Percentiles rank a stretch among this genome's conserved stretches.
phyloP scores from a whole-genome alignment of 2,329 filamentous ascomycete species.

The Aureobasidium sp. region DNA sequence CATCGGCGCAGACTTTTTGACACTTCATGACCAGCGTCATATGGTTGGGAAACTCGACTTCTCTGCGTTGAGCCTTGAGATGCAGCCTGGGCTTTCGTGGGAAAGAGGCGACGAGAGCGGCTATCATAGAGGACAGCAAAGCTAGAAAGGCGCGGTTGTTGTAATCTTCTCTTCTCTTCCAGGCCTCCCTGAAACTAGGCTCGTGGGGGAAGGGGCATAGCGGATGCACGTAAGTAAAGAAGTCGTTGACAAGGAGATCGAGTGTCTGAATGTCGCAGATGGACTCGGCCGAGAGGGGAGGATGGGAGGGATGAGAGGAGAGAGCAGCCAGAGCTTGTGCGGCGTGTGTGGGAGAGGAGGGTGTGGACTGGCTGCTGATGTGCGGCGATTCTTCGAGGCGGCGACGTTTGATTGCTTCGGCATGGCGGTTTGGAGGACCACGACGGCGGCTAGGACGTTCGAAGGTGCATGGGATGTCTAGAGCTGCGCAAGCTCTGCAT shows the following conservation, averaged over 20 bases:
- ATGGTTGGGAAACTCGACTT: constrained; percentile 60
- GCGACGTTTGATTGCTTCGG: constrained; percentile 59
- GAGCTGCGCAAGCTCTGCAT: constrained; percentile 56
- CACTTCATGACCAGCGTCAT: constrained; percentile 65
- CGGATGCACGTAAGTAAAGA: constrained; percentile 76
- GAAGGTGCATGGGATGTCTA: constrained; percentile 63
- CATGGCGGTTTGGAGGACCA: constrained; percentile 60
- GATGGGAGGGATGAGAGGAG: constrained; percentile 36
- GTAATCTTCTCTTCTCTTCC: constrained; percentile 59
- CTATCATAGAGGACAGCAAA: constrained; percentile 68
- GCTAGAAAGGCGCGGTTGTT: constrained; percentile 61
- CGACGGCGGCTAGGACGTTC: constrained; percentile 56
- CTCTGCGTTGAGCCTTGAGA: constrained; percentile 58
- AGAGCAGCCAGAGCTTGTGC: constrained; percentile 47
- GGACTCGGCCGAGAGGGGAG: constrained; percentile 51
- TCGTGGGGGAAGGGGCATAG: constrained; percentile 73
- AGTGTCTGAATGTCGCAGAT: constrained; percentile 65
- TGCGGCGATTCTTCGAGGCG: constrained; percentile 42
- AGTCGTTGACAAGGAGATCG: constrained; percentile 67
- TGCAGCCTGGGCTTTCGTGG: constrained; percentile 64
- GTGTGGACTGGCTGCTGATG: constrained; percentile 37
- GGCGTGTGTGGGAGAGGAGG: constrained; percentile 47
- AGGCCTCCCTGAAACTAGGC: constrained; percentile 65
- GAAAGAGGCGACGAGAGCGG: constrained; percentile 66
- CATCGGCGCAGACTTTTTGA: constrained; percentile 60